These are phyloP conservation scores for Phytophthora fragariaefolia DNA, from an alignment of 352 stramenopile genomes.

Conservation along the genomic window DNA sequence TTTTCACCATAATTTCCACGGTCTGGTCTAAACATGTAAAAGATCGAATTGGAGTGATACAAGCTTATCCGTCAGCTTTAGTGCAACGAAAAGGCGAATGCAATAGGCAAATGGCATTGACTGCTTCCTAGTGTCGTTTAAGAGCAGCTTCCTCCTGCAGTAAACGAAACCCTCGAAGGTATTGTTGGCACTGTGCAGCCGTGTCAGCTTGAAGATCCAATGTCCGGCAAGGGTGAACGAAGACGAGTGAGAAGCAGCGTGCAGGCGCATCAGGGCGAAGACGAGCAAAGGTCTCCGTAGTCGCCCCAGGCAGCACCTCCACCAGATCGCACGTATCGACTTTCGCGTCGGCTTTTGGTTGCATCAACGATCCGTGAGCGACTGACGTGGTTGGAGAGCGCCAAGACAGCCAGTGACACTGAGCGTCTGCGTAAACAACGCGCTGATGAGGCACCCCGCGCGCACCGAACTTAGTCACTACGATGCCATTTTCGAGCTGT, in stretches of 20 bases:
- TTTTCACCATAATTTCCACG: too few species aligned
- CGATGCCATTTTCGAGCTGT: slow-evolving; percentile 54
- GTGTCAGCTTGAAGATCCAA: slow-evolving; percentile 72
- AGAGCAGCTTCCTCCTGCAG: slow-evolving; percentile 52
- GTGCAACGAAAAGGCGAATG: neutral
- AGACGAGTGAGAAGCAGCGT: slow-evolving; percentile 75
- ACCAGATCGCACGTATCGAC: slow-evolving; percentile 60
- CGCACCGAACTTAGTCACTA: slow-evolving; percentile 63
- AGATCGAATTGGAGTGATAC: too few species aligned
- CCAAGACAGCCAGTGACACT: slow-evolving; percentile 72
- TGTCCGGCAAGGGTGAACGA: slow-evolving; percentile 72
- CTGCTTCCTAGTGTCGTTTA: slow-evolving; percentile 34
- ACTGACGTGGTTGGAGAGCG: slow-evolving; percentile 33
- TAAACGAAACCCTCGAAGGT: slow-evolving; percentile 66
- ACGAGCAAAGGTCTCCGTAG: slow-evolving; percentile 55
- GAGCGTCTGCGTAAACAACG: slow-evolving; percentile 61
- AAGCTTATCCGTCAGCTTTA: too few species aligned
- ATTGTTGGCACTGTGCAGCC: slow-evolving; percentile 47
- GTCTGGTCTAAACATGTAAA: too few species aligned
- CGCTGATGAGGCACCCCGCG: slow-evolving; percentile 53
- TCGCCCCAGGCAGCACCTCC: slow-evolving; percentile 52
- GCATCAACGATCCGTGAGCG: slow-evolving; percentile 29
- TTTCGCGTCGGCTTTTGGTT: slow-evolving; percentile 55
- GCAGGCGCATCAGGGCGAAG: slow-evolving; percentile 39
- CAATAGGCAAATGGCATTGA: neutral